phyloP scores from a whole-genome alignment of 306 rosid species.

The Herpetospermum pedunculosum region DNA sequence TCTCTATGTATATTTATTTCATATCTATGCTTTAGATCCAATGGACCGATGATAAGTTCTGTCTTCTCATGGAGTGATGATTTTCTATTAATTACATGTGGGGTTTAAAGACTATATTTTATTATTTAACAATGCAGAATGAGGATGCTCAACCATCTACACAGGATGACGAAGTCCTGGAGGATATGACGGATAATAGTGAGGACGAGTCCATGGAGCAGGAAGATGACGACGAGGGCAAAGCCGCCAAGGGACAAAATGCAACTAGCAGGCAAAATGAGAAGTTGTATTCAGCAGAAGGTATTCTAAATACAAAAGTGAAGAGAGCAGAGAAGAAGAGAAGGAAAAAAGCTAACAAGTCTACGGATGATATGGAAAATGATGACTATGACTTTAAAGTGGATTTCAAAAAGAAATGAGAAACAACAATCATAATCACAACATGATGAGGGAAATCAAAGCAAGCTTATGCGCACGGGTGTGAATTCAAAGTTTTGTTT shows the following conservation, averaged over 20 bases:
- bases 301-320: constrained; percentile 67
- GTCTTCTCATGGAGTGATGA: neutral
- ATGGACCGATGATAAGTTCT: no score
- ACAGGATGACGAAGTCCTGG: constrained; percentile 22
- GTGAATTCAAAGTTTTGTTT: neutral
- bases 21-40: neutral
- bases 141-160: constrained; percentile 20
- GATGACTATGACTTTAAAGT: constrained; percentile 75
- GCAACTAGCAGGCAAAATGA: constrained; percentile 55
- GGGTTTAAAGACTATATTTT: neutral
- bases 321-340: constrained; percentile 73
- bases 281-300: constrained; percentile 62
- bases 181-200: constrained; percentile 18
- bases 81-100: neutral
- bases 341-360: constrained; percentile 42
- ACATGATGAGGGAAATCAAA: neutral
- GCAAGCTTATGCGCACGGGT: neutral
- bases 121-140: constrained; percentile 23
- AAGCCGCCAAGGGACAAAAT: constrained; percentile 31
- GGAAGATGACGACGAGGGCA: constrained; percentile 20
- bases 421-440: neutral
- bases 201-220: constrained; percentile 44
- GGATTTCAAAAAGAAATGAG: constrained; percentile 45
- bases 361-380: constrained; percentile 53
- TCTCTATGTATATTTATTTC: neutral